phyloP scores from a whole-genome alignment of 1,284 basidiomycete species.

The Nidula niveotomentosa region DNA sequence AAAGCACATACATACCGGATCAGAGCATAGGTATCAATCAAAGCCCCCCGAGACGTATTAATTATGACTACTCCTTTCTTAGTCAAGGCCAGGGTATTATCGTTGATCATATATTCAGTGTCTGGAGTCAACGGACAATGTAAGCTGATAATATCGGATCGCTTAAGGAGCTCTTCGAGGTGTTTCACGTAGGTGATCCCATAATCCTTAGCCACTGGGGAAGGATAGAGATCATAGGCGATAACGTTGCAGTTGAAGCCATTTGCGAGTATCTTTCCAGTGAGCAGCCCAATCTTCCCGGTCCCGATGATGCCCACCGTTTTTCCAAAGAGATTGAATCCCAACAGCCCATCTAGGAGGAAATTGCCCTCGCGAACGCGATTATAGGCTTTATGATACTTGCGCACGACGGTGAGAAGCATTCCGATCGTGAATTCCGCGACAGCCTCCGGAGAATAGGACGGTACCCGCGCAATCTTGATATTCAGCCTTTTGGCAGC shows the following conservation, averaged over 20 bases:
- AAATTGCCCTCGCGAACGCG: conserved; percentile 42
- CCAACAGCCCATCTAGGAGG: conserved; percentile 36
- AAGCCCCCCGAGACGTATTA: conserved; percentile 36
- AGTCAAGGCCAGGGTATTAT: conserved; percentile 28
- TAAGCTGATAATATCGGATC: conserved; percentile 35
- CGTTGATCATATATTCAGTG: conserved; percentile 38
- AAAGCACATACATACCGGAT: conserved; percentile 25
- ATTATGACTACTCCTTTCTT: conserved; percentile 36
- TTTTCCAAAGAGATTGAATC: conserved; percentile 35
- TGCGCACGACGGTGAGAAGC: conserved; percentile 38
- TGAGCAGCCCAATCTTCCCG: conserved; percentile 36
- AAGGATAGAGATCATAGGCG: conserved; percentile 34
- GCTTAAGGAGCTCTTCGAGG: conserved; percentile 28
- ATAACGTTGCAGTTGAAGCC: conserved; percentile 35
- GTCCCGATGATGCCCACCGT: conserved; percentile 37
- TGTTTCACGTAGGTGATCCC: conserved; percentile 32
- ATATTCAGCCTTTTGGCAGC: conserved; percentile 25
- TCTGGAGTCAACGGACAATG: conserved; percentile 33
- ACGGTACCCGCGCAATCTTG: conserved; percentile 34
- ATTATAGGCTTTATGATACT: conserved; percentile 39
- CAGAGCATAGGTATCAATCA: conserved; percentile 36
- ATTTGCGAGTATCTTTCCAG: conserved; percentile 34
- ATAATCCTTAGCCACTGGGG: conserved; percentile 24
- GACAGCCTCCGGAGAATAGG: conserved; percentile 38
- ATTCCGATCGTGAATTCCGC: conserved; percentile 43